Conservation (phyloP, 495 filamentous ascomycete genomes). For the Penicillium cosmopolitanum region DNA sequence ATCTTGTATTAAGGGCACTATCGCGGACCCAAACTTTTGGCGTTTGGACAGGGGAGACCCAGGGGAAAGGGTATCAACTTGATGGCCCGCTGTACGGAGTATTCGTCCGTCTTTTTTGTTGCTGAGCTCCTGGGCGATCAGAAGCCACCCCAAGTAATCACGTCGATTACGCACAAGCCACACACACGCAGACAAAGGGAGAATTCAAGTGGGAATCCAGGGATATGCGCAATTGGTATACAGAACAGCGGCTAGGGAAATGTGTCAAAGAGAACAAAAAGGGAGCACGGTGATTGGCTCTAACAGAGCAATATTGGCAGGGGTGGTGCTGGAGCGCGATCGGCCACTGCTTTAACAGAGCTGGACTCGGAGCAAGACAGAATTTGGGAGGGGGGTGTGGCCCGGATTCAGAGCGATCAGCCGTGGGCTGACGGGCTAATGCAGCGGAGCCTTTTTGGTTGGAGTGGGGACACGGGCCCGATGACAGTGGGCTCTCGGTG, state of each 20-base stretch:
- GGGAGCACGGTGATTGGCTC: conserved; percentile 29
- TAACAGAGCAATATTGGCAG: conserved; percentile 16
- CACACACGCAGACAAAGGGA: conserved; percentile 15
- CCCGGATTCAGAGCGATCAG: conserved; percentile 41
- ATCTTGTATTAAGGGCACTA: conserved; percentile 36
- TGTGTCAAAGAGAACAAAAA: conserved; percentile 12
- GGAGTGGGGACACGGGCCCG: conserved; percentile 29
- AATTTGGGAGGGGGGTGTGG: conserved; percentile 32
- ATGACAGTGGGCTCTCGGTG: conserved; percentile 12
- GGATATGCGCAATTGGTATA: conserved; percentile 21
- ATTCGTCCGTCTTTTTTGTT: conserved; percentile 11
- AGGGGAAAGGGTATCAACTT: conserved; percentile 8
- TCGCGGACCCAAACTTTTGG: conserved; percentile 16
- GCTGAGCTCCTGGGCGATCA: not conserved
- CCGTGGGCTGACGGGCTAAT: conserved; percentile 38
- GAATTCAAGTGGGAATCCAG: conserved; percentile 29
- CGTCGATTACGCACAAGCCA: conserved; percentile 26
- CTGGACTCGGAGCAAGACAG: conserved; percentile 31
- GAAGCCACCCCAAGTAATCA: conserved; percentile 14
- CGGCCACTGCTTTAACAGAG: conserved; percentile 23
- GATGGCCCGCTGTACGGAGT: conserved; percentile 15
- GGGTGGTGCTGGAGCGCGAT: conserved; percentile 25
- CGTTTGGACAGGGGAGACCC: conserved; percentile 13
- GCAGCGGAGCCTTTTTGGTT: conserved; percentile 35
- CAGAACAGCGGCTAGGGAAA: conserved; percentile 10